Percentiles rank a stretch among this genome's conserved stretches.
Conservation (phyloP, 2,329 filamentous ascomycete genomes). For the Iodosphaeria phyllophila region DNA sequence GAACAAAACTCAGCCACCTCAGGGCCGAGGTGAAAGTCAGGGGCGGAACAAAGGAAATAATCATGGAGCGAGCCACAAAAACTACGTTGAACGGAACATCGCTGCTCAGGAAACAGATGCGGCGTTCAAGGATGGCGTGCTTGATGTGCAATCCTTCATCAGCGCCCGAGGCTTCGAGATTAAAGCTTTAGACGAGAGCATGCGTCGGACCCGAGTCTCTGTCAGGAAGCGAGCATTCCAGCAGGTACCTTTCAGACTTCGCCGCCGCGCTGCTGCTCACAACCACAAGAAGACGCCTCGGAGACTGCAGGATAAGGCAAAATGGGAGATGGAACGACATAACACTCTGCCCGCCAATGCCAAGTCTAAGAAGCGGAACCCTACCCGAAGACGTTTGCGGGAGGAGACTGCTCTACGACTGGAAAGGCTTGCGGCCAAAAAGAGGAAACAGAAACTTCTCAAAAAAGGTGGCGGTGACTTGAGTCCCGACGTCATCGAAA, state of each 20-base stretch:
- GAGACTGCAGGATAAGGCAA: slow-evolving; percentile 50
- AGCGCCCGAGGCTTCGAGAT: slow-evolving; percentile 81
- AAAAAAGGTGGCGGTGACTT: slow-evolving; percentile 15
- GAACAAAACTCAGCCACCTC: too few species aligned
- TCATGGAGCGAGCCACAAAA: too few species aligned
- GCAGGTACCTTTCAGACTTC: slow-evolving; percentile 66
- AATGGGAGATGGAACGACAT: slow-evolving; percentile 63
- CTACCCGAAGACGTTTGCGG: slow-evolving; percentile 40
- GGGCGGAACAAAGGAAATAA: slow-evolving; percentile 25
- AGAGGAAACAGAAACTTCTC: slow-evolving; percentile 18
- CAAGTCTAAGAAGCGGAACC: slow-evolving; percentile 40
- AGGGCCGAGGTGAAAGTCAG: too few species aligned
- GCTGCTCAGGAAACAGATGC: slow-evolving; percentile 29
- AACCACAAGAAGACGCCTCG: slow-evolving; percentile 82
- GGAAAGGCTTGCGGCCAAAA: slow-evolving; percentile 38
- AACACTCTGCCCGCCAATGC: slow-evolving; percentile 69
- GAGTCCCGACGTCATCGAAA: slow-evolving; percentile 16
- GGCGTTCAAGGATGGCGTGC: slow-evolving; percentile 49
- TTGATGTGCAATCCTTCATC: slow-evolving; percentile 73
- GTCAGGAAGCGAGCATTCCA: slow-evolving; percentile 66
- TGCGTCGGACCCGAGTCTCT: slow-evolving; percentile 49
- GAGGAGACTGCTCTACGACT: slow-evolving; percentile 60
- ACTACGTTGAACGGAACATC: slow-evolving; percentile 30
- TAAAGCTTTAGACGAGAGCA: slow-evolving; percentile 62
- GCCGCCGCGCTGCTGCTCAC: slow-evolving; percentile 81